Base-by-base conservation (phyloP, 345 rosid genomes). In the Murraya paniculata region DNA sequence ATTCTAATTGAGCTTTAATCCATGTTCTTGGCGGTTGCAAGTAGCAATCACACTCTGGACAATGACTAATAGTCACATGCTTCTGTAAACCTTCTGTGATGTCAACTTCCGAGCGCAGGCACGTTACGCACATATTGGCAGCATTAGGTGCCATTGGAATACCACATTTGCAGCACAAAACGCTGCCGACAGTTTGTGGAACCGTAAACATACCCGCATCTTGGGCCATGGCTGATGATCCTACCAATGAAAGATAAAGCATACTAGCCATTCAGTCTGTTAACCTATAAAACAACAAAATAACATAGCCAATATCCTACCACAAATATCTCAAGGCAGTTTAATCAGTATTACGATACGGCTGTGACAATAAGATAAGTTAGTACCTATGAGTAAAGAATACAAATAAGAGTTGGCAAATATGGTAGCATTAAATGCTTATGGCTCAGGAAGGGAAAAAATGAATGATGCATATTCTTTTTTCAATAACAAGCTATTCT, bases 61-160 rank as follows among this genome's bases (percentile, higher is more conserved):
- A 74, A 64, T 74, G 70, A 57, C 16, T 74, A 19, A 74, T 45
- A 28, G 19, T 62, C 19, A 45, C 77, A 48, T 62, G 55, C 69
- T 74, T 74, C 77, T 74, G 77, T 30, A 74, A 74, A 21, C 70
- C 77, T 45, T 74, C 77, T 19, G 77, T 74, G 38, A 74, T 74
- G 56, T 74, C 77, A 74, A 74, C 77, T 74, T 74, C 77, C 28
- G 77, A 74, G 28, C 77, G 77, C 77, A 74, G 64, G 62, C 77
- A 74, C 3, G 70, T 64, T 18, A 74, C 36, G 1, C 77, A 74
- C 77, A 74, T 74, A 45, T 74, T 74, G 59, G 77, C 77, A 21
- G 77, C 77, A 74, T 74, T 74, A 11, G 77, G 77, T 41, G 59
- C 77, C 77, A 74, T 74, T 5, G 77, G 70, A 11, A 74, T 48